Conservation (phyloP, 768 basidiomycete genomes). For the Fibroporia radiculosa region DNA sequence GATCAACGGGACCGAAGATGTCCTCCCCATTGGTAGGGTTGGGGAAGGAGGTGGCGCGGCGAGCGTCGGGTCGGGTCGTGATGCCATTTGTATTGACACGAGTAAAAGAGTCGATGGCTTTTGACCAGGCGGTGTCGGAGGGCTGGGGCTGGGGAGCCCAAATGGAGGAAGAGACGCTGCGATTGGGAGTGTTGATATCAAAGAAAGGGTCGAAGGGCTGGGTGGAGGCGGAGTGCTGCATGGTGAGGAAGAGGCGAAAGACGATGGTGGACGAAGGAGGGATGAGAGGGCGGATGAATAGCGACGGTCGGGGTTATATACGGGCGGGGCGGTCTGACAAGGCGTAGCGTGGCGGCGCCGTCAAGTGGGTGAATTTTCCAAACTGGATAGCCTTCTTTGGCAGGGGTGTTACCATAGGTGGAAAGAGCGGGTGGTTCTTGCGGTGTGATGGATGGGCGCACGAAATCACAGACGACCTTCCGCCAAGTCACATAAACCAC, state of each 20-base stretch:
- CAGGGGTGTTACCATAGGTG: slow-evolving; percentile 3
- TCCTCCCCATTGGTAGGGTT: slow-evolving; percentile 43
- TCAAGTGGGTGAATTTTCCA: not conserved
- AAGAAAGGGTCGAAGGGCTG: slow-evolving; percentile 21
- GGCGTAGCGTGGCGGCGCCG: not conserved
- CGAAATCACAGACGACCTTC: not conserved
- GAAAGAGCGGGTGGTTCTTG: not conserved
- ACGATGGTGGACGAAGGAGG: not conserved
- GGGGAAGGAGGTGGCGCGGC: slow-evolving; percentile 21
- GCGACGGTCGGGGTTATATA: slow-evolving; percentile 3
- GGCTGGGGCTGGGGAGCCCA: slow-evolving; percentile 80
- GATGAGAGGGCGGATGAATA: slow-evolving; percentile 8
- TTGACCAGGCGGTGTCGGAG: slow-evolving; percentile 61
- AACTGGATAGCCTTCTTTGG: not conserved
- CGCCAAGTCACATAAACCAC: not conserved
- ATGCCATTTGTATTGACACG: slow-evolving; percentile 28
- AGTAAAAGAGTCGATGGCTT: slow-evolving; percentile 53
- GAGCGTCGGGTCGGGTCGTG: slow-evolving; percentile 15
- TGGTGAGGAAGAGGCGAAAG: slow-evolving; percentile 6
- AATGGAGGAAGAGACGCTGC: slow-evolving; percentile 41
- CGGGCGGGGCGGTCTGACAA: slow-evolving; percentile 4
- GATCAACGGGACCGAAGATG: slow-evolving; percentile 52
- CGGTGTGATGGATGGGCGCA: not conserved
- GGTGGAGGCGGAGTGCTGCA: slow-evolving; percentile 15
- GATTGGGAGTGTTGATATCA: slow-evolving; percentile 14